Conservation (phyloP, 2,329 filamentous ascomycete genomes). For the Gremmenia infestans region DNA sequence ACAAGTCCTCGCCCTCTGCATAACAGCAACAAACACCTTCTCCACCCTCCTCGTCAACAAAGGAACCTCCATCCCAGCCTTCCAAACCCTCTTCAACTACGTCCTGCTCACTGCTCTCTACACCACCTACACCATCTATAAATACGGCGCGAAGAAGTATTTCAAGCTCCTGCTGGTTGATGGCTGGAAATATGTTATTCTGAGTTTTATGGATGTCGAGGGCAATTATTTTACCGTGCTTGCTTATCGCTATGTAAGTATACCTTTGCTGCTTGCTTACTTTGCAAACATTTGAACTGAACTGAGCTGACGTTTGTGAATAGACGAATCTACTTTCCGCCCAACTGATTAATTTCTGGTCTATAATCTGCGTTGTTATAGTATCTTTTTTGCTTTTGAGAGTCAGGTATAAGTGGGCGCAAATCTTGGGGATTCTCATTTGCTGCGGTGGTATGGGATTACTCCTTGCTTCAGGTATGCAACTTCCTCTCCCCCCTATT, state of each 20-base stretch:
- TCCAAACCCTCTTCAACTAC: constrained; percentile 96
- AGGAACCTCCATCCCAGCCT: constrained; percentile 81
- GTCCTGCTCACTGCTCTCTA: constrained; percentile 78
- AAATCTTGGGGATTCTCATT: constrained; percentile 81
- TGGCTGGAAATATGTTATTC: constrained; percentile 91
- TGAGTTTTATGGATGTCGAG: constrained; percentile 89
- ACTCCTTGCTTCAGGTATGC: constrained; percentile 56
- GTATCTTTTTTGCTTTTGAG: constrained; percentile 77
- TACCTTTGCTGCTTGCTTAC: neutral
- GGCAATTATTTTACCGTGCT: constrained; percentile 98
- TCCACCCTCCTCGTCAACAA: constrained; percentile 63
- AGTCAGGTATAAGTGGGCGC: constrained; percentile 84
- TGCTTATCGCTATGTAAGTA: constrained; percentile 62
- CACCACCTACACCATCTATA: constrained; percentile 71
- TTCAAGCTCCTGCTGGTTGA: constrained; percentile 57
- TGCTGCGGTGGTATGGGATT: constrained; percentile 88
- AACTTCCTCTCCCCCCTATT: no score
- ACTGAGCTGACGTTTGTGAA: constrained; percentile 1
- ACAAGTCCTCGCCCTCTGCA: constrained; percentile 81
- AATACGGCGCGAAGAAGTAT: constrained; percentile 72
- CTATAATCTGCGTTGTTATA: constrained; percentile 85
- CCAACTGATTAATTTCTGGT: constrained; percentile 98
- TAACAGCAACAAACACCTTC: constrained; percentile 90
- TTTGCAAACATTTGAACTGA: neutral
- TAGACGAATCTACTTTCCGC: constrained; percentile 89